Base-by-base conservation (phyloP, 2,329 filamentous ascomycete genomes). In the Pseudocercospora macadamiae region DNA sequence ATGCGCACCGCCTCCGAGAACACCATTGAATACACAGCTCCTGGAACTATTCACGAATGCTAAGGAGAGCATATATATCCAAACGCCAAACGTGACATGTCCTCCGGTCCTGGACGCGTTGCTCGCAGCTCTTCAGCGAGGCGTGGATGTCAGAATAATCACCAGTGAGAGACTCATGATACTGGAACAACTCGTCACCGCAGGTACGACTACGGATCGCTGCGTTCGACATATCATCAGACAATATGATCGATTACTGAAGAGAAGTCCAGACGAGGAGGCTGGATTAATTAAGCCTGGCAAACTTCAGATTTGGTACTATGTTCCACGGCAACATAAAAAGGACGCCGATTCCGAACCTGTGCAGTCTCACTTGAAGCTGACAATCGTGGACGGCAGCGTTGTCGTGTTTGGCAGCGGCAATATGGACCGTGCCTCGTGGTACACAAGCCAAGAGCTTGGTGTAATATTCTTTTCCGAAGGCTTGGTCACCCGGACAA, bases 371-470 rank as follows among this genome's bases (percentile, higher is more conserved):
- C 91, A 96, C 74, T 78, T 93, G 57, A 96, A 96, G 73, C 81
- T 92, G 70, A 88, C 85, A 0, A 80, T 92, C 54, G 83, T 93
- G 2, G 91, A 96, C 71, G 79, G 80, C 1, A 79, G 86, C 61
- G 84, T 86, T 18, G 79, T 87, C 1, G 80, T 95, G 0, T 76
- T 95, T 2, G 91, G 91, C 0, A 93, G 89, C 16, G 90, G 90
- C 1, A 96, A 96, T 71, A 85, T 93, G 81, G 91, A 96, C 74
- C 83, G 90, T 1, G 90, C 91, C 6, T 93, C 89, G 70, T 95
- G 89, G 89, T 93, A 85, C 74, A 95, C 91, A 4, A 93, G 89
- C 72, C 91, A 95, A 74, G 91, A 96, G 75, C 77, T 95, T 19
- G 90, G 90, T 1, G 78, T 95, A 26, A 81, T 80, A 1, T 78